A percentile compares a stretch with the other conserved stretches of the same genome.
Evolutionary conservation across 495 filamentous ascomycete species (phyloP).

Genomic region (Haplographium delicatum): DNA sequence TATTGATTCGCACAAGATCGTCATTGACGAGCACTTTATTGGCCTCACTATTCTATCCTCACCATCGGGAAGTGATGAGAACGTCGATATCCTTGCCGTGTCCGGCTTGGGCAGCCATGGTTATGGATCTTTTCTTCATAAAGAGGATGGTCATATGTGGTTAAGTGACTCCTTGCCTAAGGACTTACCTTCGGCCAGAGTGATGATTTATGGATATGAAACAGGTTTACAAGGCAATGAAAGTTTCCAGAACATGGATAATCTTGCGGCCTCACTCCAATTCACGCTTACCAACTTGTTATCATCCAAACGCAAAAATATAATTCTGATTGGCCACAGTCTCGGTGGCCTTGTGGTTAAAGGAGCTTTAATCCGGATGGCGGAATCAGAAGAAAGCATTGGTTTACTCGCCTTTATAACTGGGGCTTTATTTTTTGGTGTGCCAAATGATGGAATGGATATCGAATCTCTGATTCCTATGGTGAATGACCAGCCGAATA

Average conservation of each 20-base stretch:
- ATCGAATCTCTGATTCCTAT: constrained; percentile 6
- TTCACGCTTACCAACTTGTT: neutral
- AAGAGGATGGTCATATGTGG: neutral
- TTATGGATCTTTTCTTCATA: neutral
- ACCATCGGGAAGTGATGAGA: too few species aligned
- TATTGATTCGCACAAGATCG: too few species aligned
- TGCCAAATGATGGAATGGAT: constrained; percentile 1
- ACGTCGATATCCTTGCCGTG: too few species aligned
- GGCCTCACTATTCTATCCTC: too few species aligned
- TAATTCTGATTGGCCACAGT: constrained; percentile 1
- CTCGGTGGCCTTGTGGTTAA: constrained; percentile 3
- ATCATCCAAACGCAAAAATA: neutral
- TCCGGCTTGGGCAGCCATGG: neutral
- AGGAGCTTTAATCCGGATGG: neutral
- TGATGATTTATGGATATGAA: neutral
- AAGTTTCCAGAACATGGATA: neutral
- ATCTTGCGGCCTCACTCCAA: neutral
- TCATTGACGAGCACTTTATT: too few species aligned
- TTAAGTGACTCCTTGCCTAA: neutral
- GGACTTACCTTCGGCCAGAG: neutral
- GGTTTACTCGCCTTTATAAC: neutral
- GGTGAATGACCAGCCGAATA: constrained; percentile 1
- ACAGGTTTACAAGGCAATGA: neutral
- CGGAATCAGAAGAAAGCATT: neutral
- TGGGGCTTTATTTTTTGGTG: constrained; percentile 1